phyloP scores from a whole-genome alignment of 2,329 filamentous ascomycete genomes.

The Colletotrichum aenigma region DNA sequence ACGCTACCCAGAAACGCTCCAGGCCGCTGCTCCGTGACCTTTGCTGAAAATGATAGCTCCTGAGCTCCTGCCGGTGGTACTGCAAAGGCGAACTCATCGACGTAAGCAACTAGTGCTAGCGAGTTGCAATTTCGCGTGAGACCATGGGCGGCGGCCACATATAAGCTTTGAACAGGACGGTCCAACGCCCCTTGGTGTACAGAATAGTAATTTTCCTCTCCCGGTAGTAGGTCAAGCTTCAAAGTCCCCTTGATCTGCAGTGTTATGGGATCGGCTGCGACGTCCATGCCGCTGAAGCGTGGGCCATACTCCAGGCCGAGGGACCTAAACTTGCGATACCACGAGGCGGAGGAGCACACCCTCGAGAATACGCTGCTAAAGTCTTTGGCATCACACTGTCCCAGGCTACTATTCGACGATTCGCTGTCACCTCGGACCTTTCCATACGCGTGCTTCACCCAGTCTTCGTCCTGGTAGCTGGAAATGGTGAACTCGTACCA shows the following conservation, averaged over 20 bases:
- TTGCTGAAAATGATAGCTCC: not conserved
- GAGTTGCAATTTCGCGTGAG: not conserved
- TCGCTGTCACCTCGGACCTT: not conserved
- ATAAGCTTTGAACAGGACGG: not conserved
- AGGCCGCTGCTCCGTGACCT: not conserved
- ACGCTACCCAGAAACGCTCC: not conserved
- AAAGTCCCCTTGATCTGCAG: not conserved
- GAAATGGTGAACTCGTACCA: conserved; percentile 13
- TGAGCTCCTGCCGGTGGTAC: not conserved
- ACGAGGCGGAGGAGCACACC: not conserved
- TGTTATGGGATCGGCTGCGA: not conserved
- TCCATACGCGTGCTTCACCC: conserved; percentile 2
- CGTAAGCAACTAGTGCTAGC: not conserved
- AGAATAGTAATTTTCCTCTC: not conserved
- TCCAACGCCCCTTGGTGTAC: not conserved
- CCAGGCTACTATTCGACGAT: not conserved
- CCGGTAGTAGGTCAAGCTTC: not conserved
- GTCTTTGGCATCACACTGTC: not conserved
- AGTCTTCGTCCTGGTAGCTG: not conserved
- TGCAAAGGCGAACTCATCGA: not conserved
- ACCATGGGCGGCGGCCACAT: not conserved
- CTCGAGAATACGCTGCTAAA: not conserved
- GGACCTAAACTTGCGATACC: conserved; percentile 9
- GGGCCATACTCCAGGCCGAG: not conserved
- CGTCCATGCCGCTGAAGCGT: conserved; percentile 2